Evolutionary conservation across 768 basidiomycete genomes (phyloP).

Genomic region (Vishniacozyma victoriae): DNA sequence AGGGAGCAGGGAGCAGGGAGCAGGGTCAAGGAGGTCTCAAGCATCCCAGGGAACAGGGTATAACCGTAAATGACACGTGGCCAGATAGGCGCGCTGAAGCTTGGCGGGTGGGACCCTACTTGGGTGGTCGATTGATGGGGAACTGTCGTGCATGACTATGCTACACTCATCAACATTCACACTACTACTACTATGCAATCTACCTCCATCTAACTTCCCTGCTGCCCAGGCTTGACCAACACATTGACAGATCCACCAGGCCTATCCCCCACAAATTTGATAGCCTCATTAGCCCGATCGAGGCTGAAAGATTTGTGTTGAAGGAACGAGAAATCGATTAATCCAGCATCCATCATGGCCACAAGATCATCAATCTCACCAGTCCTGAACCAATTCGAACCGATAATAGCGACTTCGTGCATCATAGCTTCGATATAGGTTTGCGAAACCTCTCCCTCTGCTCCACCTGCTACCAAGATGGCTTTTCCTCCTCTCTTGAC

Average conservation of each 20-base stretch:
- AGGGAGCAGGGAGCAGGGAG: no score
- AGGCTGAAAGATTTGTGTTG: slow-evolving; percentile 7
- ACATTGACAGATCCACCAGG: slow-evolving; percentile 19
- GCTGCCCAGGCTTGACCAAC: slow-evolving; percentile 7
- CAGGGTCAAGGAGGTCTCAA: no score
- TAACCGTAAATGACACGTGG: no score
- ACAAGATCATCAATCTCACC: slow-evolving; percentile 12
- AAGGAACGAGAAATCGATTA: slow-evolving; percentile 14
- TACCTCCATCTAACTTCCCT: no score
- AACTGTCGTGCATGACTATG: no score
- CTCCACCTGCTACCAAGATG: slow-evolving; percentile 10
- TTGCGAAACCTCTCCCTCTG: slow-evolving; percentile 5
- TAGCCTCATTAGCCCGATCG: slow-evolving; percentile 15
- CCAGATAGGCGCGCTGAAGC: no score
- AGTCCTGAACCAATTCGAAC: slow-evolving; percentile 9
- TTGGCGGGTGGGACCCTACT: no score
- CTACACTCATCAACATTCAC: no score
- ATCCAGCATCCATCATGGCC: slow-evolving; percentile 4
- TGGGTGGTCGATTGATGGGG: no score
- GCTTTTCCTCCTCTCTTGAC: slow-evolving; percentile 10
- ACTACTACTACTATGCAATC: no score
- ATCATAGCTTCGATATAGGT: slow-evolving; percentile 10
- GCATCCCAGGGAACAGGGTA: no score
- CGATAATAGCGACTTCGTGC: slow-evolving; percentile 1
- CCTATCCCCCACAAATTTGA: slow-evolving; percentile 10